Percentiles rank a stretch among this genome's conserved stretches.
phyloP scores from a whole-genome alignment of 176 grass and related monocot genomes.

The Triticum timopheevii region DNA sequence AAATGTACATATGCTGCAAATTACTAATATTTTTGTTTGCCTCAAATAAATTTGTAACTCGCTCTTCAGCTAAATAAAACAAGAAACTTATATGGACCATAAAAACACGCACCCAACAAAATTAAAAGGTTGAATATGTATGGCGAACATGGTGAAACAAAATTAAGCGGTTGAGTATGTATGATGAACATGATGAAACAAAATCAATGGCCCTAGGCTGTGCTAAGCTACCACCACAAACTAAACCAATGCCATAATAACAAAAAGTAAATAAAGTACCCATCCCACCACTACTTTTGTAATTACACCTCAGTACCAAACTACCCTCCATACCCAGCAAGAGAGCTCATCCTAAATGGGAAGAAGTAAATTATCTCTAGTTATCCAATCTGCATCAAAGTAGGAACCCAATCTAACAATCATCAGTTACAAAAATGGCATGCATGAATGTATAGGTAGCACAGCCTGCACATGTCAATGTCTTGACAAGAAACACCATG shows the following conservation, averaged over 20 bases:
- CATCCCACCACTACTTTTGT: not conserved
- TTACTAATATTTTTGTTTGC: no score
- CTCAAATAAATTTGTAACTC: no score
- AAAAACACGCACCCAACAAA: no score
- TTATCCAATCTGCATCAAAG: not conserved
- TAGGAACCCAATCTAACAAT: not conserved
- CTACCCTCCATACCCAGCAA: slow-evolving; percentile 1
- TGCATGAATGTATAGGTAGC: not conserved
- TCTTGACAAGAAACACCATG: not conserved
- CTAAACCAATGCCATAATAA: not conserved
- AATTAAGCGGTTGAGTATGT: not conserved
- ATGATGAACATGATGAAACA: not conserved
- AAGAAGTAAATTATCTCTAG: not conserved
- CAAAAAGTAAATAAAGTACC: not conserved
- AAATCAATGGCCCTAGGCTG: not conserved
- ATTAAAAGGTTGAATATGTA: no score
- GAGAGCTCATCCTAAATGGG: not conserved
- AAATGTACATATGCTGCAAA: no score
- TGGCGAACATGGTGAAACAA: not conserved
- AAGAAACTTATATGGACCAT: no score
- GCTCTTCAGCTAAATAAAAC: no score
- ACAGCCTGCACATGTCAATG: not conserved
- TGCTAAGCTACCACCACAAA: not conserved
- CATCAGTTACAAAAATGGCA: slow-evolving; percentile 33
- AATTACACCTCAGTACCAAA: slow-evolving; percentile 12